Evolutionary conservation across 2,329 filamentous ascomycete genomes (phyloP), one percentile per base, ranked within the genome.

Genomic region (Nigrospora sphaerica): DNA sequence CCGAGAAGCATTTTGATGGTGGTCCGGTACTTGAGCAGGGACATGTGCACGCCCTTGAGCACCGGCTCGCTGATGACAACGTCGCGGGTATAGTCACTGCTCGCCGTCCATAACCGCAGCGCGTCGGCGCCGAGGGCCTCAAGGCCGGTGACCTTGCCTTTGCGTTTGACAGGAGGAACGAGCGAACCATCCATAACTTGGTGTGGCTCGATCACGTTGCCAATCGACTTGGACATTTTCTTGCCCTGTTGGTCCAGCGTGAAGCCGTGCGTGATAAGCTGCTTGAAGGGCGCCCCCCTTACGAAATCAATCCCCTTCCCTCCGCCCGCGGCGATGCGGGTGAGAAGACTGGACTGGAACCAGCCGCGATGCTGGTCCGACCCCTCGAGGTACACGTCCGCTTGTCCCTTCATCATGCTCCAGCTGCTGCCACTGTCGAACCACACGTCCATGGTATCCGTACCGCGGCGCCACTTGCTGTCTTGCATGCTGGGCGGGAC

Each of bases 401-500:
- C 89, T 19, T 63, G 83, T 28, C 62, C 59, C 10, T 64, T 56
- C 28, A 70, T 72, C 60, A 80, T 74, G 4, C 74, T 86, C 93
- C 93, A 98, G 59, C 89, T 95, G 42, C 87, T 95, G 6, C 93
- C 93, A 54, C 93, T 97, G 64, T 98, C 93, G 57, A 98, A 98
- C 93, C 93, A 98, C 11, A 98, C 93, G 64, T 98, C 93, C 93
- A 98, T 98, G 0, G 93, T 98, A 59, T 98, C 93, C 38, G 75
- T 87, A 13, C 92, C 92, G 51, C 93, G 85, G 41, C 78, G 73
- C 60, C 85, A 93, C 6, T 69, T 61, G 10, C 72, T 72, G 13
- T 74, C 69, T 32, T 69, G 68, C 2, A 95, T 70, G 11, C 78
- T 76, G 6, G 78, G 66, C 2, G 83, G 81, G 32, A 95, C 74